Percentiles rank a stretch among this genome's conserved stretches.
Conservation (phyloP, 306 rosid genomes). For the Clitoria ternatea region DNA sequence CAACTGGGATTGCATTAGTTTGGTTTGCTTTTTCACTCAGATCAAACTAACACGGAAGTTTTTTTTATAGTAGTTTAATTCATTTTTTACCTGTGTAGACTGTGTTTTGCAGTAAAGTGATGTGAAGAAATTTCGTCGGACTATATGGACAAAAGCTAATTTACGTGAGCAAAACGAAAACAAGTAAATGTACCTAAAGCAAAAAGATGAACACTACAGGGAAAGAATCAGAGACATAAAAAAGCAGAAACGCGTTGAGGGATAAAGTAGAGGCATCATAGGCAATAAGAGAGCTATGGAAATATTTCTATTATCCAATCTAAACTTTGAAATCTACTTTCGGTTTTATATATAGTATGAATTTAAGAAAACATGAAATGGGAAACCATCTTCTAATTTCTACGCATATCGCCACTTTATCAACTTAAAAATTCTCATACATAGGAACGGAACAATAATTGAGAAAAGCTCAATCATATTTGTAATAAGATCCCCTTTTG, state of each 20-base stretch:
- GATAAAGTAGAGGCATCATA: slow-evolving; percentile 39
- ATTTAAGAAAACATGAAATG: slow-evolving; percentile 12
- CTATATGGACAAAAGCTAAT: slow-evolving; percentile 27
- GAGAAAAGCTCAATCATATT: slow-evolving; percentile 8
- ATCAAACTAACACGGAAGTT: no score
- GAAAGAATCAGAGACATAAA: not conserved
- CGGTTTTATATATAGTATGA: slow-evolving; percentile 11
- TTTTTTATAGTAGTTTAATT: no score
- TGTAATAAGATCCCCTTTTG: not conserved
- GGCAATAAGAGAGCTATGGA: slow-evolving; percentile 14
- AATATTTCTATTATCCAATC: slow-evolving; percentile 11
- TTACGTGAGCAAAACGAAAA: slow-evolving; percentile 36
- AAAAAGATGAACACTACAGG: slow-evolving; percentile 11
- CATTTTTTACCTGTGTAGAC: no score
- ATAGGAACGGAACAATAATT: no score
- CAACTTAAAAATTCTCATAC: no score
- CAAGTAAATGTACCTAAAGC: not conserved
- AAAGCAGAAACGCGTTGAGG: slow-evolving; percentile 37
- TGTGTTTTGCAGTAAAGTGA: slow-evolving; percentile 15
- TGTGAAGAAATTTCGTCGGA: not conserved
- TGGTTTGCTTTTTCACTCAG: no score
- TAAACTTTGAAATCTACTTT: not conserved
- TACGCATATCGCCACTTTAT: slow-evolving; percentile 35
- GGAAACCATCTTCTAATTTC: not conserved
- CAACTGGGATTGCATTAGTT: no score